Evolutionary conservation across 2,329 filamentous ascomycete genomes (phyloP), one percentile per base, ranked within the genome.

Genomic region (Fusarium clavum): DNA sequence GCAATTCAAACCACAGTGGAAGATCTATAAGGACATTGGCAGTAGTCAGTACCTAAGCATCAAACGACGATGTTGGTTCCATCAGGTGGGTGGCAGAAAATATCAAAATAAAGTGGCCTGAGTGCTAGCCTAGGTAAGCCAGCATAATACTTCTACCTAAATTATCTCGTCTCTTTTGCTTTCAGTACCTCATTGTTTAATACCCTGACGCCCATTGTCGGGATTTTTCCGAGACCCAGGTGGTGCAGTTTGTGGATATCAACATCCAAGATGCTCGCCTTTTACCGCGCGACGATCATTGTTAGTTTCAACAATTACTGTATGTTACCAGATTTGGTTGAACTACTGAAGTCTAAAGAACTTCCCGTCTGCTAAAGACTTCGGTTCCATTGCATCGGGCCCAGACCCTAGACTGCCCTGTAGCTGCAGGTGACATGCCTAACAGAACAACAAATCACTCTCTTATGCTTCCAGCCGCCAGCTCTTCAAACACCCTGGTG

Each of bases 301-400:
- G 2, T 38, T 38, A 38, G 34, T 7, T 6, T n/a, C 34, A 38
- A 38, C 7, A 38, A 38, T 38, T 16, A 20, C 22, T 27, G 18
- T 16, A 38, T 9, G 38, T 18, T 6, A 25, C 5, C 24, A n/a
- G n/a, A 27, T 22, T 25, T 20, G 11, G 32, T 34, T 52, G 47
- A 47, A 16, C 25, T 12, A 24, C 30, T 38, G 32, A 20, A 47
- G 43, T 48, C 49, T 49, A 22, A 41, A n/a, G 22, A 32, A 18
- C 18, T 46, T 51, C 30, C 51, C 49, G 29, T 41, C 49, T 27
- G 24, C 24, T 41, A 43, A 22, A 45, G 30, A 20, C 11, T 34
- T 71, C 49, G 53, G 52, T 43, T 71, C 68, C 64, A 25, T 62
- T 32, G 44, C 45, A 58, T 44, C 43, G 64, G 64, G 62, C 34